phyloP scores from a whole-genome alignment of 371 early-diverging fungal species.

The Lichtheimia ornata region DNA sequence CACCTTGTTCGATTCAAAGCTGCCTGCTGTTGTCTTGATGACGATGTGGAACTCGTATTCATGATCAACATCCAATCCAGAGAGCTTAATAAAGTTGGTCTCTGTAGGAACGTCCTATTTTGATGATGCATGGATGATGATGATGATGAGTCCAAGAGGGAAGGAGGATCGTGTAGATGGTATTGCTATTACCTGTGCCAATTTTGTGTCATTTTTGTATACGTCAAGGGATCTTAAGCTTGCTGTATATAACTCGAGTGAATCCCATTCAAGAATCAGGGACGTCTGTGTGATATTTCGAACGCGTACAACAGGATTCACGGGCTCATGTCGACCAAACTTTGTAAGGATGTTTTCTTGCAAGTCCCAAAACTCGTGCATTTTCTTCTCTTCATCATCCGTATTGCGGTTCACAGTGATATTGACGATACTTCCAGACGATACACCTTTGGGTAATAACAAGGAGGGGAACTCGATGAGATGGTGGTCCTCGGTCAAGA shows the following conservation, averaged over 20 bases:
- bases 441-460: conserved; percentile 89
- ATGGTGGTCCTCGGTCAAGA: conserved; percentile 94
- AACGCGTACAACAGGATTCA: conserved; percentile 75
- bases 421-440: conserved; percentile 92
- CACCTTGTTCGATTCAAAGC: conserved; percentile 74
- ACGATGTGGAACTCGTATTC: conserved; percentile 86
- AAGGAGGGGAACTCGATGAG: conserved; percentile 96
- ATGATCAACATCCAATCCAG: conserved; percentile 85
- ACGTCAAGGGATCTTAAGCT: conserved; percentile 82
- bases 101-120: conserved; percentile 56
- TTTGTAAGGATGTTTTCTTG: conserved; percentile 80
- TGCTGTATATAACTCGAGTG: conserved; percentile 77
- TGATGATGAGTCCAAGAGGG: no score
- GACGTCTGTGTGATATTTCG: conserved; percentile 87
- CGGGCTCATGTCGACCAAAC: conserved; percentile 79
- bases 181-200: conserved; percentile 43
- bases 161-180: neutral
- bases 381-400: conserved; percentile 78
- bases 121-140: no score
- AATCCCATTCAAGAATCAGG: conserved; percentile 86
- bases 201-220: conserved; percentile 71
- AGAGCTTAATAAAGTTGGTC: conserved; percentile 73
- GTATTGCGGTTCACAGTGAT: conserved; percentile 88
- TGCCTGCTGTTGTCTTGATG: conserved; percentile 90
- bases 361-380: conserved; percentile 79